These are phyloP conservation scores for Beauveria scarabaeidicola DNA, from an alignment of 2,329 filamentous ascomycete genomes.

Conservation along the genomic window DNA sequence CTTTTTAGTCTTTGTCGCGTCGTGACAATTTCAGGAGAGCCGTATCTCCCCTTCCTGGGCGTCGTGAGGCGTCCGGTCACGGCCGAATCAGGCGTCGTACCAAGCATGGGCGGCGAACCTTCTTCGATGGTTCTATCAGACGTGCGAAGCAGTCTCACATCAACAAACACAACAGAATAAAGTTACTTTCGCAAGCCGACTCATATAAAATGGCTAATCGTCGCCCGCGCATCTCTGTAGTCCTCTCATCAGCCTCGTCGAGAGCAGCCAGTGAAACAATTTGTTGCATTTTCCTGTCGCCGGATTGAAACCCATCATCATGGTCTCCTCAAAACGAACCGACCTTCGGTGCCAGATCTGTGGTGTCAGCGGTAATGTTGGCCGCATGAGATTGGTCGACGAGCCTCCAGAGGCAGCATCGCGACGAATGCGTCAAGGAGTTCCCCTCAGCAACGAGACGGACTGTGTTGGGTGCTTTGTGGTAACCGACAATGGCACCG, in stretches of 20 bases:
- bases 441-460: not conserved
- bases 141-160: not conserved
- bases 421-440: not conserved
- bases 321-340: not conserved
- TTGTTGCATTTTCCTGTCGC: not conserved
- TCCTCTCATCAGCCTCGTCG: not conserved
- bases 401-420: constrained; percentile 17
- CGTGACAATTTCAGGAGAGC: not conserved
- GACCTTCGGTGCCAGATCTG: constrained; percentile 20
- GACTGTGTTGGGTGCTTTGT: constrained; percentile 12
- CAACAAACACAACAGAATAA: not conserved
- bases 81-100: not conserved
- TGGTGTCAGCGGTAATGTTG: constrained; percentile 23
- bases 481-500: constrained; percentile 6
- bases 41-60: not conserved
- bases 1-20: not conserved
- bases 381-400: constrained; percentile 15
- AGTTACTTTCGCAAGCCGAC: not conserved
- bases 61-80: not conserved
- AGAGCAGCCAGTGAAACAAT: not conserved
- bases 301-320: not conserved
- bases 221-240: not conserved
- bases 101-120: no score
- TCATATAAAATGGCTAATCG: not conserved
- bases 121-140: no score